These are phyloP conservation scores for Pythium phragmitis DNA, from an alignment of 352 stramenopile genomes.

Conservation along the genomic window DNA sequence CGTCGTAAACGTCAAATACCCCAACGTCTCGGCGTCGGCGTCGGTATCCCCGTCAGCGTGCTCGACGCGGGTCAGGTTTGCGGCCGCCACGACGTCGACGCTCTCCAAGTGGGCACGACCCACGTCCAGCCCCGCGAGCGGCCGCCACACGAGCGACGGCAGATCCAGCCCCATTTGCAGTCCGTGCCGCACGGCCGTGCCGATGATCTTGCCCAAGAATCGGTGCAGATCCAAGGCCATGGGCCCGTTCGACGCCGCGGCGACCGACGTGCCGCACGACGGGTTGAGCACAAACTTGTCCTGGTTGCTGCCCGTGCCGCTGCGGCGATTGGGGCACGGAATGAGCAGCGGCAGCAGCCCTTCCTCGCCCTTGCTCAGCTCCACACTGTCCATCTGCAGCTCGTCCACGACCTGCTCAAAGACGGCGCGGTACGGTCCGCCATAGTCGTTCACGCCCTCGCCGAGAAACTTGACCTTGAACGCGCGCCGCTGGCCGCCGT, in stretches of 20 bases:
- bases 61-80: conserved; percentile 67
- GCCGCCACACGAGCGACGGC: conserved; percentile 69
- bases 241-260: conserved; percentile 62
- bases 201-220: conserved; percentile 91
- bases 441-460: conserved; percentile 95
- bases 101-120: conserved; percentile 50
- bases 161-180: conserved; percentile 78
- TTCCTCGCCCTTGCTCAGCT: conserved; percentile 59
- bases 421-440: conserved; percentile 92
- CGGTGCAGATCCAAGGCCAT: conserved; percentile 92
- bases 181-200: conserved; percentile 78
- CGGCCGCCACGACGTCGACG: conserved; percentile 63
- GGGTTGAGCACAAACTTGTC: conserved; percentile 89
- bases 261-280: conserved; percentile 73
- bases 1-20: conserved; percentile 77
- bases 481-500: conserved; percentile 81
- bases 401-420: conserved; percentile 86
- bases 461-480: conserved; percentile 96
- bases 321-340: conserved; percentile 86
- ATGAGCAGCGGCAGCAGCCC: conserved; percentile 85
- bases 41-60: conserved; percentile 41
- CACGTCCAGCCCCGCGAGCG: conserved; percentile 50
- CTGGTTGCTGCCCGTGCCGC: conserved; percentile 69
- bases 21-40: conserved; percentile 41
- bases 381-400: conserved; percentile 46